Evolutionary conservation across 495 filamentous ascomycete species (phyloP).

Genomic region (Lindgomyces ingoldianus): DNA sequence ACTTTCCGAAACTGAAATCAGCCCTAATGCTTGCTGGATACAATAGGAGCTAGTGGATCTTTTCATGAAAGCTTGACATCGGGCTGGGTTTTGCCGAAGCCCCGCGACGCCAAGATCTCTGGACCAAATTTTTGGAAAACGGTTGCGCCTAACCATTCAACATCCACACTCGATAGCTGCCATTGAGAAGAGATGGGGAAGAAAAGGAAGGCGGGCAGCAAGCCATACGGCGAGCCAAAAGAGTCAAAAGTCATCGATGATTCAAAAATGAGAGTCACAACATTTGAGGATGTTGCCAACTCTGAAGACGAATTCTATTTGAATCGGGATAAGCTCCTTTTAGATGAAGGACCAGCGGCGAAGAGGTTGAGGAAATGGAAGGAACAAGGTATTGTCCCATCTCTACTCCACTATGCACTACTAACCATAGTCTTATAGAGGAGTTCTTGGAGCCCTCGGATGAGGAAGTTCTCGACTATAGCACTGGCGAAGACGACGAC

Average conservation of each 20-base stretch:
- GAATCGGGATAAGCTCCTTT: conserved; percentile 77
- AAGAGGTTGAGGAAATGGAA: conserved; percentile 70
- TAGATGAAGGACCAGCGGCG: conserved; percentile 75
- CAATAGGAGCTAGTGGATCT: no score
- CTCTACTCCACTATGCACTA: background rate
- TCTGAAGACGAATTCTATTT: conserved; percentile 90
- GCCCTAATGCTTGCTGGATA: no score
- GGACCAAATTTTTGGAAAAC: conserved; percentile 6
- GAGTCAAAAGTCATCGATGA: conserved; percentile 51
- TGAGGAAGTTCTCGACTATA: conserved; percentile 79
- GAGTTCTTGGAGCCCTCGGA: conserved; percentile 71
- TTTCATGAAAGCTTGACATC: background rate
- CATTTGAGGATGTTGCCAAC: conserved; percentile 84
- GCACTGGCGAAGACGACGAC: conserved; percentile 41
- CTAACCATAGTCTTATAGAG: conserved; percentile 47
- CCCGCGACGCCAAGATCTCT: conserved; percentile 20
- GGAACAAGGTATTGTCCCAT: conserved; percentile 56
- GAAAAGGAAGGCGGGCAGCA: conserved; percentile 71
- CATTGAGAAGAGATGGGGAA: conserved; percentile 62
- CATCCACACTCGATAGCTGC: background rate
- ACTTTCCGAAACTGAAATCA: no score
- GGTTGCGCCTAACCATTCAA: background rate
- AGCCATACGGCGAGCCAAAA: conserved; percentile 43
- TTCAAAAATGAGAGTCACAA: conserved; percentile 56
- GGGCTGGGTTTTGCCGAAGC: conserved; percentile 8